Evolutionary conservation across 805 yeast species (phyloP).

Genomic region (Metschnikowia bowlesiae): DNA sequence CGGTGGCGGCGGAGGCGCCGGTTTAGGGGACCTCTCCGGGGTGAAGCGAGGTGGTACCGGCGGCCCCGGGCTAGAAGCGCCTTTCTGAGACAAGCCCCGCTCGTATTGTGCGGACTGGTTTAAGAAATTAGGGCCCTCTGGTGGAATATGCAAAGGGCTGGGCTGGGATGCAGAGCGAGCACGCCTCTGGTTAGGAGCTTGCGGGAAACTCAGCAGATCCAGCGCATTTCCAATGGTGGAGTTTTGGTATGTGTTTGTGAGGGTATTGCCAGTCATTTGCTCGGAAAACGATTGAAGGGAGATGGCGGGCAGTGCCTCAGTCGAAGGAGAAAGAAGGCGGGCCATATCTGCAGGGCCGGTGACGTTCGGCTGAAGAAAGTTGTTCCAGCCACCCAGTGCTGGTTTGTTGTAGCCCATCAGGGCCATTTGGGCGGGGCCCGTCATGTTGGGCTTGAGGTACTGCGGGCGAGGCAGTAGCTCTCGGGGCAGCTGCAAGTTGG

Average conservation of each 20-base stretch:
- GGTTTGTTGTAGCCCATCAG: constrained; percentile 15
- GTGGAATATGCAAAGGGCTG: constrained; percentile 8
- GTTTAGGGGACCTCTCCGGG: neutral
- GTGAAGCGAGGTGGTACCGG: constrained; percentile 21
- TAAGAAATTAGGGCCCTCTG: neutral
- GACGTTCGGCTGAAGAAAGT: constrained; percentile 22
- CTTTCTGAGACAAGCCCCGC: neutral
- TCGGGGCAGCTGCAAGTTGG: constrained; percentile 11
- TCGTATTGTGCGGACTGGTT: neutral
- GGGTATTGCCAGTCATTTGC: constrained; percentile 38
- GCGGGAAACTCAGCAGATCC: constrained; percentile 19
- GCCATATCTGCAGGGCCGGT: constrained; percentile 34
- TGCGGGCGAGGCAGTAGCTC: constrained; percentile 14
- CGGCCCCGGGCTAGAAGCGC: constrained; percentile 6
- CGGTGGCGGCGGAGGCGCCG: constrained; percentile 40
- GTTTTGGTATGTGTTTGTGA: constrained; percentile 34
- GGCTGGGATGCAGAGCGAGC: constrained; percentile 32
- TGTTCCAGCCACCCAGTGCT: constrained; percentile 1
- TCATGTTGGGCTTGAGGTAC: constrained; percentile 40
- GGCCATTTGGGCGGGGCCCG: constrained; percentile 44
- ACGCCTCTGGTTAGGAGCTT: constrained; percentile 36
- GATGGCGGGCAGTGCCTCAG: constrained; percentile 23
- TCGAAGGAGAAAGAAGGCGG: constrained; percentile 22
- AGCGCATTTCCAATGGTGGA: constrained; percentile 16
- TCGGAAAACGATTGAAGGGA: constrained; percentile 38